phyloP scores from a whole-genome alignment of 306 rosid genomes.

The Ceratonia siliqua region DNA sequence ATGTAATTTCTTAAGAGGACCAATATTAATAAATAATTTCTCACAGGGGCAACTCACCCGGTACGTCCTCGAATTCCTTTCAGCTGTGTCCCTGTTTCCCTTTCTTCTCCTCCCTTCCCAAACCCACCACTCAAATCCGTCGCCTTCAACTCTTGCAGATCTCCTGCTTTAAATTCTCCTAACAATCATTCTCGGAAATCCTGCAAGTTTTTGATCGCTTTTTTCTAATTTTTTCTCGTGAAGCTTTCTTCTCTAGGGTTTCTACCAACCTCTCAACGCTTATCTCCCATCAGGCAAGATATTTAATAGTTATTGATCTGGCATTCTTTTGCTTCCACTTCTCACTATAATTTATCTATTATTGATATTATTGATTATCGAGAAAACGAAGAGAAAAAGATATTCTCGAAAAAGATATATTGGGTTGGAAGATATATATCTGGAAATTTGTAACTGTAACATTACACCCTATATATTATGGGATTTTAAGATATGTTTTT shows the following conservation, averaged over 20 bases:
- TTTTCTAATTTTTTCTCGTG: not conserved
- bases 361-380: conserved; percentile 37
- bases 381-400: conserved; percentile 4
- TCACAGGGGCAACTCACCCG: conserved; percentile 23
- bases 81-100: conserved; percentile 16
- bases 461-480: not conserved
- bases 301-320: not conserved
- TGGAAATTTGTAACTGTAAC: conserved; percentile 23
- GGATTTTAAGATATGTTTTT: conserved; percentile 3
- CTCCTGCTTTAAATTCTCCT: conserved; percentile 33
- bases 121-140: conserved; percentile 30
- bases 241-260: conserved; percentile 53
- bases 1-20: conserved; percentile 9
- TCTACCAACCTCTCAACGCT: conserved; percentile 29
- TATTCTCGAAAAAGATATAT: not conserved
- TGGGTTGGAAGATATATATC: conserved; percentile 3
- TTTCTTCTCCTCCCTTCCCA: conserved; percentile 49
- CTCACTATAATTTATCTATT: not conserved
- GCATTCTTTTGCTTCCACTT: conserved; percentile 16
- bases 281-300: conserved; percentile 43
- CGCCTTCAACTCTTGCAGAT: conserved; percentile 41
- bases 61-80: conserved; percentile 20
- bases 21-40: conserved; percentile 28
- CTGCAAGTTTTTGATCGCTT: conserved; percentile 16
- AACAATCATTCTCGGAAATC: conserved; percentile 32